Percentiles rank a stretch among this genome's conserved stretches.
Conservation (phyloP, 2,329 filamentous ascomycete genomes). For the Metarhizium brunneum region DNA sequence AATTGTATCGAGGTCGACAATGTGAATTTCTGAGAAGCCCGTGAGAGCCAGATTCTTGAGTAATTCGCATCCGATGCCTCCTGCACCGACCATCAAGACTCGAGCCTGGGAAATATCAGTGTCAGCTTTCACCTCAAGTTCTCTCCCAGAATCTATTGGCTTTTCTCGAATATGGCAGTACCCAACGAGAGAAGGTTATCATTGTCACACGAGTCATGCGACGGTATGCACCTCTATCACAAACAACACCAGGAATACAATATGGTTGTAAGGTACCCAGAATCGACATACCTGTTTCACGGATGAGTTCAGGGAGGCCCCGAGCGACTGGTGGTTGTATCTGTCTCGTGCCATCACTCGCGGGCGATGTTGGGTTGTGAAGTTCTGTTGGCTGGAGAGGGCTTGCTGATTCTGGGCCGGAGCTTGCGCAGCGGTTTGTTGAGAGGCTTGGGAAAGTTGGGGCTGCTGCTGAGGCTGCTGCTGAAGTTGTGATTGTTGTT, state of each 20-base stretch:
- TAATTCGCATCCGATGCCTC: conserved; percentile 94
- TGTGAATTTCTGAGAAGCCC: conserved; percentile 86
- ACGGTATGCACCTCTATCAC: neutral
- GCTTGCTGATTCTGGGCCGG: conserved; percentile 6
- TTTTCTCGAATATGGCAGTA: neutral
- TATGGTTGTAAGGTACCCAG: neutral
- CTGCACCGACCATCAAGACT: conserved; percentile 89
- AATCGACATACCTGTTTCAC: conserved; percentile 57
- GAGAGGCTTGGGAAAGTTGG: neutral
- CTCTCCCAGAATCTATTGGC: neutral
- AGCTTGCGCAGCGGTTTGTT: conserved; percentile 7
- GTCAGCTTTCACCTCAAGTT: neutral
- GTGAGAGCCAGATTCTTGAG: conserved; percentile 91
- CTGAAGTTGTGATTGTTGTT: conserved; percentile 6
- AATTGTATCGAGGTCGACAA: conserved; percentile 96
- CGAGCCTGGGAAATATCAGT: conserved; percentile 49
- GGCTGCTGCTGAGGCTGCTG: conserved; percentile 12
- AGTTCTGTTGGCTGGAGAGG: conserved; percentile 9
- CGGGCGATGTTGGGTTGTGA: conserved; percentile 16
- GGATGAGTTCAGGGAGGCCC: conserved; percentile 49
- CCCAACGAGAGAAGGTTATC: neutral
- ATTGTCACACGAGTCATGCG: neutral
- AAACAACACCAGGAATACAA: neutral
- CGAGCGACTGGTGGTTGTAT: conserved; percentile 58
- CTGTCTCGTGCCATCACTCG: conserved; percentile 35